Conservation (phyloP, 108 stramenopile species). For the Bacterosira constricta region DNA sequence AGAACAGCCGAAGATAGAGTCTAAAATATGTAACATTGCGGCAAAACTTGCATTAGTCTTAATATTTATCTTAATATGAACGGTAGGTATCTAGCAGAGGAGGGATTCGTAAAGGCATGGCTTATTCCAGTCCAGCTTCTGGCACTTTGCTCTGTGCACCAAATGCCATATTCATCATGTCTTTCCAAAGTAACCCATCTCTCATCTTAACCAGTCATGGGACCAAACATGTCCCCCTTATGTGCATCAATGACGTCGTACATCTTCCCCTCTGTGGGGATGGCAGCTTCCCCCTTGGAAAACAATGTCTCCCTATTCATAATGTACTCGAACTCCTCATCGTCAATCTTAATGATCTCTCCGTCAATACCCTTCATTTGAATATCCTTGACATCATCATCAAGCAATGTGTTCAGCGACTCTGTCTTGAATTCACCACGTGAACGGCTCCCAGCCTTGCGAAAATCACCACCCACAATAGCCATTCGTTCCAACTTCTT, state of each 20-base stretch:
- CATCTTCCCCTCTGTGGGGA: constrained; percentile 89
- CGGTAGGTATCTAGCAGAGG: not conserved
- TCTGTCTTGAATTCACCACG: constrained; percentile 79
- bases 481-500: constrained; percentile 97
- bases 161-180: not conserved
- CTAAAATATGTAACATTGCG: too few species aligned
- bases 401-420: constrained; percentile 70
- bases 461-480: constrained; percentile 95
- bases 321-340: constrained; percentile 88
- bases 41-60: not conserved
- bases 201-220: constrained; percentile 19
- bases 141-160: too few species aligned
- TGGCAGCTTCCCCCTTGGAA: constrained; percentile 61
- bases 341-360: constrained; percentile 79
- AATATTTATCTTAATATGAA: not conserved
- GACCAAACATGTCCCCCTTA: constrained; percentile 63
- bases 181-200: not conserved
- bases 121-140: too few species aligned
- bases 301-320: constrained; percentile 88
- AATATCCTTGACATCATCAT: constrained; percentile 91
- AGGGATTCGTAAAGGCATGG: too few species aligned
- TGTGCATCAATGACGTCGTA: constrained; percentile 84
- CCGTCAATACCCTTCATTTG: constrained; percentile 68
- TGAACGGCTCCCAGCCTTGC: constrained; percentile 85
- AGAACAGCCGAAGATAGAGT: too few species aligned